Evolutionary conservation across 2,329 filamentous ascomycete genomes (phyloP), one percentile per base, ranked within the genome.

Genomic region (Colletotrichum navitas): DNA sequence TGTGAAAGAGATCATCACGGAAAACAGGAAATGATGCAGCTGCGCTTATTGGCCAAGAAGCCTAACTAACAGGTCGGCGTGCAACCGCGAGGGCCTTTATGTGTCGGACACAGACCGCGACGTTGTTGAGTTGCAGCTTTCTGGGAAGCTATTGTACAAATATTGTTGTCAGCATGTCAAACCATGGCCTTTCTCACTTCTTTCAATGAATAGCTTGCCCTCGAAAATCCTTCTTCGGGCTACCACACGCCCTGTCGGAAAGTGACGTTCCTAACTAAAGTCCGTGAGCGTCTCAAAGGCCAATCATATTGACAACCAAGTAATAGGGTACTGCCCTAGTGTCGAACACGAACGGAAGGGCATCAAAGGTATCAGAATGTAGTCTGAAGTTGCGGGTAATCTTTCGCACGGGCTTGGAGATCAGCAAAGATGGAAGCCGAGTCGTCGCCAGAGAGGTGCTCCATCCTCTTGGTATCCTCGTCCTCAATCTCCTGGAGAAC

Each of bases 401-500:
- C 89, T 71, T 90, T 88, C 8, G 89, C 80, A 12, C 79, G 73
- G 1, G 77, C 80, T 47, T 83, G 77, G 45, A 92, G 79, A 63
- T 87, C 84, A 0, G 81, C 79, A 78, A 85, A 88, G 51, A 87
- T 83, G 24, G 83, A 80, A 21, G 76, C 79, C 5, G 85, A 83
- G 55, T 87, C 83, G 56, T 87, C 83, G 1, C 81, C 80, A 32
- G 82, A 80, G n/a, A 90, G 76, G 10, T 80, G 77, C 70, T 84
- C 84, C 79, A 94, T 90, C 8, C 93, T 86, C 68, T 90, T 82
- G 73, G 91, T 85, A 75, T 96, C 93, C 78, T 95, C 93, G 16
- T 92, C 86, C 79, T 94, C 93, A 2, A 97, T 82, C 78, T 91
- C 89, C 78, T 94, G 89, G 56, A 97, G 79, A 75, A 94, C 92